These are phyloP conservation scores for Gracilariopsis chorda DNA, from an alignment of 23 red algal genomes.

Conservation along the genomic window DNA sequence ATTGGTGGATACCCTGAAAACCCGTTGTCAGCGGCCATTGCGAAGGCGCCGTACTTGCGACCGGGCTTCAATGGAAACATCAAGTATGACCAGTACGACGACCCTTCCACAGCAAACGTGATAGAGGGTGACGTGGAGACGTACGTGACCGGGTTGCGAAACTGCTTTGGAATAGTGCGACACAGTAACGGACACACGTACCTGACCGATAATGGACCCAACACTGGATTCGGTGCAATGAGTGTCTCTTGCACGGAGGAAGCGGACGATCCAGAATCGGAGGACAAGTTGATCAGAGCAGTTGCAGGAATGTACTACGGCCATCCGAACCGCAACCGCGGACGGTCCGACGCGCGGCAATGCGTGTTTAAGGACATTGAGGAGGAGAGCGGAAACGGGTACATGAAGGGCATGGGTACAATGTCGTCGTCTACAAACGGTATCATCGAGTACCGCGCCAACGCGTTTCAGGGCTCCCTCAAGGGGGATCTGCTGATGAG, in stretches of 20 bases:
- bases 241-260: conserved; percentile 43
- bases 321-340: conserved; percentile 59
- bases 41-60: conserved; percentile 17
- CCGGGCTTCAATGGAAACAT: conserved; percentile 61
- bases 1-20: conserved; percentile 61
- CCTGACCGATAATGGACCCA: conserved; percentile 58
- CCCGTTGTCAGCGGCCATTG: conserved; percentile 54
- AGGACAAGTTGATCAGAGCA: conserved; percentile 43
- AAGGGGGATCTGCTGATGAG: conserved; percentile 42
- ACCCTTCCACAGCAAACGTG: conserved; percentile 9
- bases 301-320: conserved; percentile 50
- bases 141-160: conserved; percentile 46
- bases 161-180: conserved; percentile 39
- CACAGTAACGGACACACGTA: conserved; percentile 47
- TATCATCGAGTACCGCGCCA: conserved; percentile 50
- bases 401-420: conserved; percentile 15
- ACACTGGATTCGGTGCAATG: conserved; percentile 34
- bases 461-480: conserved; percentile 32
- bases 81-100: conserved; percentile 19
- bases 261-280: neutral
- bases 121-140: conserved; percentile 49
- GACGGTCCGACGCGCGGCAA: conserved; percentile 50
- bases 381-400: conserved; percentile 5
- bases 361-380: conserved; percentile 31
- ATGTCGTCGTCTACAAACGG: conserved; percentile 65